Evolutionary conservation across 805 yeast genomes (phyloP), one percentile per base, ranked within the genome.

Genomic region (Saturnispora gosingensis): DNA sequence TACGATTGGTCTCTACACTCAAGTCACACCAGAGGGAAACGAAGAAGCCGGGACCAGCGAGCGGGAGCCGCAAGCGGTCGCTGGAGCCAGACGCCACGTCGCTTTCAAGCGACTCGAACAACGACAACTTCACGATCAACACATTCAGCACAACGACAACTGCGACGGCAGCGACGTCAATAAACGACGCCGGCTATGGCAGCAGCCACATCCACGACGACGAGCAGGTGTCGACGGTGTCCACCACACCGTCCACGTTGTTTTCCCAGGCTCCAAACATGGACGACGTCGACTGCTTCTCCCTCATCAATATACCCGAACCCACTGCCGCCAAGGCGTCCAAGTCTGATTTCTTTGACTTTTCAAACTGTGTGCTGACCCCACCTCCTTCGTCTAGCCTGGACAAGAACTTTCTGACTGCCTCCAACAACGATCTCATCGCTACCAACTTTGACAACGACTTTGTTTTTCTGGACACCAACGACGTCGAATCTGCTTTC

Each of bases 1-100:
- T 75, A 11, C 71, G 68, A 51, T 61, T 75, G 7, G 78, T 75
- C 3, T 65, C 73, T 10, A 75, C 72, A 54, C 62, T 74, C 48
- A 54, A n/a, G 46, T 28, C 20, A 16, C 16, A 10, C 25, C 34
- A 24, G n/a, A 24, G 30, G 35, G 18, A 6, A 15, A 22, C 24
- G 16, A 27, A 18, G 32, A 46, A 45, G 50, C 50, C 16, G 18
- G 20, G 35, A 24, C 20, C 35, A 18, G 27, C 18, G 18, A 43
- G 24, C 3, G 28, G 20, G 7, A 45, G 50, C 43, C 44, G 44
- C 25, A 40, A 40, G 22, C 27, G 44, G n/a, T 24, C 44, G 8
- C 25, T 40, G 5, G 44, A 40, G 30, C 30, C 55, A 51, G 43
- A 45, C 30, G 49, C 54, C 47, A 48, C 22, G 9, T 38, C 42